phyloP scores from a whole-genome alignment of 139 green algal species.

The Chlorella sorokiniana region DNA sequence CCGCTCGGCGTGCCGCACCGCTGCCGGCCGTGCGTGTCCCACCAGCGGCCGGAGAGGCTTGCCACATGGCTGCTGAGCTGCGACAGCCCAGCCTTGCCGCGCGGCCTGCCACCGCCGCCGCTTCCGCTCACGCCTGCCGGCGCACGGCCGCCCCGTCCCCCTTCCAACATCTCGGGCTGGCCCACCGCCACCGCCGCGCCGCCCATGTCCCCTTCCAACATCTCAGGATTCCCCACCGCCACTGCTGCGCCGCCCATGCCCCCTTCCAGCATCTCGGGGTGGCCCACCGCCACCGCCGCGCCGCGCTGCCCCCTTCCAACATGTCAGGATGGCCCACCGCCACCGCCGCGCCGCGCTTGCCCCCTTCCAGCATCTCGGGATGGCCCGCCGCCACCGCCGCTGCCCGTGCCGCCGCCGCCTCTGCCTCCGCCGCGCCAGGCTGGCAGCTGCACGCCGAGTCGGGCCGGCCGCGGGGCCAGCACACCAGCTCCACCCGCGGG shows the following conservation, averaged over 20 bases:
- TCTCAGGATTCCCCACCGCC: no score
- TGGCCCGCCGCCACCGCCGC: not conserved
- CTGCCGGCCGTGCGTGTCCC: not conserved
- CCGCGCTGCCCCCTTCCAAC: not conserved
- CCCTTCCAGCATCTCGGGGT: not conserved
- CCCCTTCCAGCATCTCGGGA: not conserved
- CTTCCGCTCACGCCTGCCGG: not conserved
- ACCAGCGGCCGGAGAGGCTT: slow-evolving; percentile 1
- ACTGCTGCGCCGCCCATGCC: not conserved
- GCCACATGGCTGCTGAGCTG: slow-evolving; percentile 10
- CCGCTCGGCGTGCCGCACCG: not conserved
- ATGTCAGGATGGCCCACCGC: no score
- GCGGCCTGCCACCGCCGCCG: not conserved
- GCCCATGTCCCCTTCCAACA: no score
- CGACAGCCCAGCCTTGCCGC: not conserved
- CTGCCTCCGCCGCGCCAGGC: not conserved
- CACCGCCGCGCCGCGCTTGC: not conserved
- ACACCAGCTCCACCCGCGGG: slow-evolving; percentile 34
- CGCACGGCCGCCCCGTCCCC: no score
- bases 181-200: no score
- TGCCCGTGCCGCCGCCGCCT: not conserved
- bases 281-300: not conserved
- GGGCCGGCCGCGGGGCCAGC: slow-evolving; percentile 29
- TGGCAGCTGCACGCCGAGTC: not conserved
- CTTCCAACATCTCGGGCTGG: no score